phyloP scores from a whole-genome alignment of 371 early-diverging fungal genomes.

The Haplosporangium sp. region DNA sequence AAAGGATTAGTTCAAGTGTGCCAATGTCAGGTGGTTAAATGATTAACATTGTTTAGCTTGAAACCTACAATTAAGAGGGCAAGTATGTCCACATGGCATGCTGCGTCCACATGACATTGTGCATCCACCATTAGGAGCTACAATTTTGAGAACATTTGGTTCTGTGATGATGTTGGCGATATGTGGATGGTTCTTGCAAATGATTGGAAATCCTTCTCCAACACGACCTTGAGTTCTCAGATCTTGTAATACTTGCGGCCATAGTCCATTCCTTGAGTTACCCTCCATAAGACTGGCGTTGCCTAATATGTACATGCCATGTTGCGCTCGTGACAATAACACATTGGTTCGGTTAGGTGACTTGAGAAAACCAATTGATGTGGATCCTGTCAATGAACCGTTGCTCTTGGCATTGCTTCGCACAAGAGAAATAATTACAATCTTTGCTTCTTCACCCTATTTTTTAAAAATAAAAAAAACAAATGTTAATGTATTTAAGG shows the following conservation, averaged over 20 bases:
- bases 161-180: constrained; percentile 14
- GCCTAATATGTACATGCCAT: constrained; percentile 69
- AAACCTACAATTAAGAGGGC: constrained; percentile 52
- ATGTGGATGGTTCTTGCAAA: constrained; percentile 60
- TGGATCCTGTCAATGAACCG: constrained; percentile 7
- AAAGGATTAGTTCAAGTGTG: background rate
- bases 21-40: too few species aligned
- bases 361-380: constrained; percentile 82
- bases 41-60: too few species aligned
- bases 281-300: constrained; percentile 55
- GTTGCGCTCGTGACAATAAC: constrained; percentile 76
- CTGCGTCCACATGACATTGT: constrained; percentile 19
- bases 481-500: background rate
- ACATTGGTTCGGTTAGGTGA: constrained; percentile 85
- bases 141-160: constrained; percentile 27
- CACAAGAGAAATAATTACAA: constrained; percentile 68
- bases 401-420: constrained; percentile 61
- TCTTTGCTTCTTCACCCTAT: constrained; percentile 58
- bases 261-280: constrained; percentile 42
- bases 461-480: background rate
- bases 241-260: constrained; percentile 51
- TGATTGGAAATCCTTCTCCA: constrained; percentile 58
- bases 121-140: constrained; percentile 59
- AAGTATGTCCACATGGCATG: constrained; percentile 55
- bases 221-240: constrained; percentile 42